Base-by-base conservation (phyloP, 108 stramenopile species). In the Skeletonema potamos region DNA sequence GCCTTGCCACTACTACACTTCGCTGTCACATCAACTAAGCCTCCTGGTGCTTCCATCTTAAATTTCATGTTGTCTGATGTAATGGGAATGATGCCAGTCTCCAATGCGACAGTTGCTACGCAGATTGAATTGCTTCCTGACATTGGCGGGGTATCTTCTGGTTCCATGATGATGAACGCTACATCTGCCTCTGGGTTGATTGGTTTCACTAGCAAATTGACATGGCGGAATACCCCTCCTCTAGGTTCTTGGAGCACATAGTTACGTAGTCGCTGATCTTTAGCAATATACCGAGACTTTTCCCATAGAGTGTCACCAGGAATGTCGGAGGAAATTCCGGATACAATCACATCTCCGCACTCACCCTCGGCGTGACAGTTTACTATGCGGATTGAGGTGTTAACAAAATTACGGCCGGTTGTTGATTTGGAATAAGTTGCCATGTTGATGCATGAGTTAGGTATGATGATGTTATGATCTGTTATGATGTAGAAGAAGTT, bases 61-160 rank as follows among this genome's bases (percentile, higher is more conserved):
- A 78, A 78, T n/a, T 32, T 17, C 34, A 43, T 63, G 10, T n/a
- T 15, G 15, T 32, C 63, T 10, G 51, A 30, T 26, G n/a, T 24
- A 58, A 76, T 71, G 18, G 67, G 59, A 7, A 73, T 12, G 32
- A 66, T 27, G 9, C 77, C 77, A 63, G 29, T 63, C 36, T 76
- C 75, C 6, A 76, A 29, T 11, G 70, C 43, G 3, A 62, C 75
- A 4, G 75, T 76, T 15, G 69, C 69, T 24, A 64, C 70, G 46
- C 75, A 76, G 17, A 76, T 70, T 24, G 68, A 62, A 70, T 76
- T 76, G 69, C 70, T 68, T 32, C 75, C 75, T 10, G 69, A 71
- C 75, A 76, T 76, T 11, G 46, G 62, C 27, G 75, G 75, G 12
- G 37, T 39, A 13, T 39, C 37, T 15, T 72, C 37, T 39, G 37